Base-by-base conservation (phyloP, 192 early-diverging fungal genomes). In the Coemansia sp. region DNA sequence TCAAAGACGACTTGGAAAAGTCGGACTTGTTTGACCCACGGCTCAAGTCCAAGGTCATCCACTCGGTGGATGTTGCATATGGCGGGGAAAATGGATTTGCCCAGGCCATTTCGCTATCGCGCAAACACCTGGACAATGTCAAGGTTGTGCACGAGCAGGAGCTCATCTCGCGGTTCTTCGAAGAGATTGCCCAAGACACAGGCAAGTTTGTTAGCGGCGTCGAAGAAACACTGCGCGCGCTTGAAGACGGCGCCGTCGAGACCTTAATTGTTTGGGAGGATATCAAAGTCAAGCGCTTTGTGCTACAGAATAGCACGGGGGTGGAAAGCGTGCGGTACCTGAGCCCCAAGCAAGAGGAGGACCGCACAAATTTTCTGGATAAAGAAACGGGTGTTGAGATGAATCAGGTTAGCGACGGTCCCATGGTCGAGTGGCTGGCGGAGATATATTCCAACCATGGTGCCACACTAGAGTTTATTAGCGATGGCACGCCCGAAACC, bases 141-240 rank as follows among this genome's bases (percentile, higher is more conserved):
- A 97, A 99, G 82, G 94, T 99, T 60, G 87, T 99, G 45, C 95
- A 97, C 79, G 97, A 99, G 81, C 96, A 97, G 83, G 90, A 93
- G 69, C 84, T 99, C 31, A 94, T 99, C 62, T 80, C 83, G 47
- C 83, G 87, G 70, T 97, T 93, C 84, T 99, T 99, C 80, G 90
- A 93, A 70, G 92, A 96, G 64, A 97, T 99, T 69, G 92, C 93
- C 34, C 85, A 84, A 62, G 95, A 99, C 62, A 92, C 93, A 49
- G 96, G 96, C 58, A 94, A 93, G 78, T 89, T 88, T 78, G 92
- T 90, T 70, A 97, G 91, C 66, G 97, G 97, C 62, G 83, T 97
- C 30, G 89, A 90, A 2, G 95, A 99, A 58, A 99, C 95, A 20
- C 80, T 99, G 53, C 93, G 92, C 78, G 97, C 91, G 11, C 71